Percentiles rank a stretch among this genome's conserved stretches.
Conservation (phyloP, 768 basidiomycete genomes). For the Tricholoma sp. region DNA sequence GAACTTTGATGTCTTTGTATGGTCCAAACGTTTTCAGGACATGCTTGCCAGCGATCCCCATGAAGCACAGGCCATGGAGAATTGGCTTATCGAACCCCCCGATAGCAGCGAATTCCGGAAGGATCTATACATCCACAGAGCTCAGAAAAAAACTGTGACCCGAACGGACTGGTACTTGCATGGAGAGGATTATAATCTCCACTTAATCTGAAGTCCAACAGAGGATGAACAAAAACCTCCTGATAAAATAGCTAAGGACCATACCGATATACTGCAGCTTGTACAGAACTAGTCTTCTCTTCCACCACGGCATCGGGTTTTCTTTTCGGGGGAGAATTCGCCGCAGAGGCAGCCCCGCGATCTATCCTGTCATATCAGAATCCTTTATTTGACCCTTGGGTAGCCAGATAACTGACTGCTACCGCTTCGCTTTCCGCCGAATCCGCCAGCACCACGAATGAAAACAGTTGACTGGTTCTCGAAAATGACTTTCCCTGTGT, state of each 20-base stretch:
- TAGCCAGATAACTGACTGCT: constrained; percentile 42
- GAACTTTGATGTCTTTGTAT: constrained; percentile 92
- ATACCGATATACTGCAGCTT: constrained; percentile 91
- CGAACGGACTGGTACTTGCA: constrained; percentile 34
- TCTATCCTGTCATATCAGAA: constrained; percentile 39
- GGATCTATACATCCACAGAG: constrained; percentile 47
- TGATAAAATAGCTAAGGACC: constrained; percentile 9
- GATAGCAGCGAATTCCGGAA: constrained; percentile 89
- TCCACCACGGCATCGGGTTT: constrained; percentile 82
- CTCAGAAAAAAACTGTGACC: background rate
- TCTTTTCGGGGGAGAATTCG: constrained; percentile 77
- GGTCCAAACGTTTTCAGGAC: constrained; percentile 81
- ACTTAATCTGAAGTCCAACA: constrained; percentile 51
- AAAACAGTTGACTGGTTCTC: constrained; percentile 92
- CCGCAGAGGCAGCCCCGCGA: constrained; percentile 82
- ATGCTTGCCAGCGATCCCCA: constrained; percentile 93
- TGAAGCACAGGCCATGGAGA: constrained; percentile 82
- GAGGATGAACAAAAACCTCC: background rate
- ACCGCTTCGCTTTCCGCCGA: constrained; percentile 86
- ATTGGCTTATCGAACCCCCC: constrained; percentile 95
- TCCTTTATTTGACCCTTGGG: background rate
- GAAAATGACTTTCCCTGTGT: constrained; percentile 74
- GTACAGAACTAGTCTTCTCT: constrained; percentile 76
- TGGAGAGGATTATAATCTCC: constrained; percentile 93
- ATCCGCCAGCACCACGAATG: constrained; percentile 92